Conservation (phyloP, 495 filamentous ascomycete genomes). For the Letharia columbiana region DNA sequence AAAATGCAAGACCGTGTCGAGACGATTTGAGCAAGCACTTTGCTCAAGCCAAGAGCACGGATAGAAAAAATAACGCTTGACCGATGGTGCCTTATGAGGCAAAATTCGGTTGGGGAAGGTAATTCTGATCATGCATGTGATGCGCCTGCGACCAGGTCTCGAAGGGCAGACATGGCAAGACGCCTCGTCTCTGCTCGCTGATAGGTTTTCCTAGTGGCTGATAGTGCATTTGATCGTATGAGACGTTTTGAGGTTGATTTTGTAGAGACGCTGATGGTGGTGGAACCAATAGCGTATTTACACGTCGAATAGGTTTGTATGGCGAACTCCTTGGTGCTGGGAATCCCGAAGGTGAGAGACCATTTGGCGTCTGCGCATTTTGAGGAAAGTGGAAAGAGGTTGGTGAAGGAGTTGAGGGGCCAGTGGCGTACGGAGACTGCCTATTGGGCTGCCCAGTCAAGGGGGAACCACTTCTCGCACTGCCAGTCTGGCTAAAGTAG, state of each 20-base stretch:
- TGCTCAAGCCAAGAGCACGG: conserved; percentile 3
- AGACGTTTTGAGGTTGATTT: conserved; percentile 52
- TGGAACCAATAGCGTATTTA: conserved; percentile 82
- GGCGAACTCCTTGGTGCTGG: conserved; percentile 66
- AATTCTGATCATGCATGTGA: conserved; percentile 21
- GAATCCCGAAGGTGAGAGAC: conserved; percentile 56
- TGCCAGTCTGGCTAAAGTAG: conserved; percentile 22
- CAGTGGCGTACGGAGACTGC: conserved; percentile 26
- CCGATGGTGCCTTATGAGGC: conserved; percentile 2
- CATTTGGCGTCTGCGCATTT: conserved; percentile 35
- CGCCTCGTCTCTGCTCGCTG: conserved; percentile 68
- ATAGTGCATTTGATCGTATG: conserved; percentile 88
- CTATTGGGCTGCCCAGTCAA: conserved; percentile 16
- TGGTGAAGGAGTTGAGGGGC: conserved; percentile 33
- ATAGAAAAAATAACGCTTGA: neutral
- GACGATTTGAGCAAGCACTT: conserved; percentile 7
- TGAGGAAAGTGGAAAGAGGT: conserved; percentile 29
- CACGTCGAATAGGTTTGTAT: conserved; percentile 81
- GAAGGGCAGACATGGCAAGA: conserved; percentile 63
- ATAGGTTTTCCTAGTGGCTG: conserved; percentile 72
- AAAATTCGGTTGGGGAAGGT: conserved; percentile 19
- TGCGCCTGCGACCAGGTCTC: conserved; percentile 39
- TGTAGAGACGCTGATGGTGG: conserved; percentile 74
- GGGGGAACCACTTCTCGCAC: conserved; percentile 15
- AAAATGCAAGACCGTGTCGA: conserved; percentile 2